Evolutionary conservation across 208 protist species (phyloP).

Genomic region (Wallacemonas collosoma): DNA sequence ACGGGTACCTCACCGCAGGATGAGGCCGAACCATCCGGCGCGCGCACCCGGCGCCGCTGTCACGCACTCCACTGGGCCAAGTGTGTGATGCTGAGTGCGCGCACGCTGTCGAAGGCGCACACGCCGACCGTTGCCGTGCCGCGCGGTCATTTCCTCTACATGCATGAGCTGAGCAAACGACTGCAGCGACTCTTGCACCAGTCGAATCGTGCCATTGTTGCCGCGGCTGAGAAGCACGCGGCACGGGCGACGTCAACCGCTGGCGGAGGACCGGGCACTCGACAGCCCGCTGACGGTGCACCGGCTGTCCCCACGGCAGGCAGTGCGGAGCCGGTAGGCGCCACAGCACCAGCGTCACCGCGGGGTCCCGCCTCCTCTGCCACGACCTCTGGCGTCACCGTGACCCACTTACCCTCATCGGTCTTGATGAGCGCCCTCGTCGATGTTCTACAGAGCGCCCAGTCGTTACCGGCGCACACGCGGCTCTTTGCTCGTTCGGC

Average conservation of each 20-base stretch:
- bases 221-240: not conserved
- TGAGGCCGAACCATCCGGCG: slow-evolving; percentile 26
- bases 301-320: too few species aligned
- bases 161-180: slow-evolving; percentile 29
- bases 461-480: slow-evolving; percentile 6
- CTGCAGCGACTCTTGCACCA: slow-evolving; percentile 34
- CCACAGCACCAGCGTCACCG: not conserved
- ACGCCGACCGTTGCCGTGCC: slow-evolving; percentile 39
- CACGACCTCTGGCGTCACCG: not conserved
- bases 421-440: not conserved
- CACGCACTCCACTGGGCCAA: slow-evolving; percentile 55
- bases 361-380: not conserved
- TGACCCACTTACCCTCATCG: not conserved
- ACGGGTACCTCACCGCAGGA: slow-evolving; percentile 45
- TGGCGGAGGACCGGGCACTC: not conserved
- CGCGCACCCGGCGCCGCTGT: slow-evolving; percentile 47
- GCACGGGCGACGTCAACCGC: not conserved
- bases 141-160: slow-evolving; percentile 41
- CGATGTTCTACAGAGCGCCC: slow-evolving; percentile 11
- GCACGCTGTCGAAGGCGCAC: slow-evolving; percentile 40
- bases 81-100: slow-evolving; percentile 52
- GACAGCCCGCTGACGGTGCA: too few species aligned
- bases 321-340: too few species aligned
- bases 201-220: slow-evolving; percentile 16
- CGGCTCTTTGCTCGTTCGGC: not conserved